Conservation (phyloP, 2,329 filamentous ascomycete genomes). For the Malbranchea zuffiana region DNA sequence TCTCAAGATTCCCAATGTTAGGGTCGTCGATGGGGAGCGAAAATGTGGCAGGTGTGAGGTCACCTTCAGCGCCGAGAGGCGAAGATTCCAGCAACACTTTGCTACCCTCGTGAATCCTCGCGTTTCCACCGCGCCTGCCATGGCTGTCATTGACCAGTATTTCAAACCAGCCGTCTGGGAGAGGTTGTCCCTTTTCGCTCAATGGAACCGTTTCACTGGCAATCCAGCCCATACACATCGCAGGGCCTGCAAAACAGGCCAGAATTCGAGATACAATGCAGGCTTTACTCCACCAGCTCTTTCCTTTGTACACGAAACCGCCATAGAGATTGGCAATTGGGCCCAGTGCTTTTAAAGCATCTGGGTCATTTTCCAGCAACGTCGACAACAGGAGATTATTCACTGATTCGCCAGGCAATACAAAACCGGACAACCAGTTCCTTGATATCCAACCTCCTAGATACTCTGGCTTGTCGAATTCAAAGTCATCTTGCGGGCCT, state of each 20-base stretch:
- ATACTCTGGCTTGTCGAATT: conserved; percentile 18
- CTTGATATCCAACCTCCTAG: conserved; percentile 46
- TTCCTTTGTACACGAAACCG: conserved; percentile 42
- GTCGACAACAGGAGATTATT: conserved; percentile 47
- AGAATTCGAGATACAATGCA: conserved; percentile 46
- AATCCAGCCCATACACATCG: conserved; percentile 48
- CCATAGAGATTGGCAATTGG: conserved; percentile 43
- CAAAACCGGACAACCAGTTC: conserved; percentile 44
- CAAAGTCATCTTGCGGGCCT: conserved; percentile 5
- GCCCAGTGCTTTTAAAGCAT: conserved; percentile 40
- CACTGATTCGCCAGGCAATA: conserved; percentile 44
- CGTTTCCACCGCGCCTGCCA: conserved; percentile 16
- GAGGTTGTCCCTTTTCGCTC: conserved; percentile 19
- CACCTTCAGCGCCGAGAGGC: conserved; percentile 30
- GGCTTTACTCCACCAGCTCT: conserved; percentile 48
- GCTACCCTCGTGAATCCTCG: conserved; percentile 37
- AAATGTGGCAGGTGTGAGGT: conserved; percentile 29
- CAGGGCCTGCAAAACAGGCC: conserved; percentile 34
- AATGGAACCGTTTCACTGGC: conserved; percentile 33
- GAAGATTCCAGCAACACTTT: conserved; percentile 30
- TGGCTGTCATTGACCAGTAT: conserved; percentile 28
- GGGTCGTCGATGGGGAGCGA: conserved; percentile 29
- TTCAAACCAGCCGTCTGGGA: conserved; percentile 42
- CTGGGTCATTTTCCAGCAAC: conserved; percentile 44
- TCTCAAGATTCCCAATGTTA: conserved; percentile 12